Percentiles rank a stretch among this genome's conserved stretches.
These are phyloP conservation scores for Onygenales sp. DNA, from an alignment of 2,329 filamentous ascomycete genomes.

Conservation along the genomic window DNA sequence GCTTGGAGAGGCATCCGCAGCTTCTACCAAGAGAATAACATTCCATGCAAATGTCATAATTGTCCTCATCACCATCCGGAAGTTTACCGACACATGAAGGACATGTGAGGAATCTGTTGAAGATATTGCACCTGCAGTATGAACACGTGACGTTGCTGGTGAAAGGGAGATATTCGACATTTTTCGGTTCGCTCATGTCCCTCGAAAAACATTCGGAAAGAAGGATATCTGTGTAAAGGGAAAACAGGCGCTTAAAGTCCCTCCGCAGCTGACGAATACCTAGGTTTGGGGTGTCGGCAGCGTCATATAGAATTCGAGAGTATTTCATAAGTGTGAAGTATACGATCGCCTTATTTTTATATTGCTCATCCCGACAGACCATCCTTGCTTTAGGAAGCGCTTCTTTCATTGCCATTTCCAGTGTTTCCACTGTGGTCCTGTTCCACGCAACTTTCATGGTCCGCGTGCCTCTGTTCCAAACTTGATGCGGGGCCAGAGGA, in stretches of 20 bases:
- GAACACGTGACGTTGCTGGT: constrained; percentile 92
- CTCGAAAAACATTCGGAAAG: constrained; percentile 77
- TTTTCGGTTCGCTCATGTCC: constrained; percentile 51
- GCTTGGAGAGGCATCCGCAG: constrained; percentile 74
- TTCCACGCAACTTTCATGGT: constrained; percentile 99
- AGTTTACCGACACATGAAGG: constrained; percentile 66
- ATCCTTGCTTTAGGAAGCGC: constrained; percentile 80
- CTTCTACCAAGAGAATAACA: constrained; percentile 97
- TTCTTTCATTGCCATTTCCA: constrained; percentile 77
- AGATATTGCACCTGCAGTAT: constrained; percentile 92
- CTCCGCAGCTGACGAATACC: constrained; percentile 62
- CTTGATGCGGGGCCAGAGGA: constrained; percentile 87
- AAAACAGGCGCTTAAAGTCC: constrained; percentile 75
- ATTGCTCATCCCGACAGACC: constrained; percentile 94
- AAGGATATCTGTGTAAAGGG: constrained; percentile 67
- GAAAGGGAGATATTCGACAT: constrained; percentile 67
- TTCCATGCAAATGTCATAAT: constrained; percentile 96
- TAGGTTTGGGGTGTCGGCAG: constrained; percentile 40
- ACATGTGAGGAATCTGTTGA: constrained; percentile 93
- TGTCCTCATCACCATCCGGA: constrained; percentile 63
- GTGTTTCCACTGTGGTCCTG: constrained; percentile 80
- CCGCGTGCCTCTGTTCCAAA: constrained; percentile 92
- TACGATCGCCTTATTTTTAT: constrained; percentile 95
- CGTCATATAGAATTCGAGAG: constrained; percentile 46
- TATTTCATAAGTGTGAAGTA: constrained; percentile 84